These are phyloP conservation scores for Penicillium sp. DNA, from an alignment of 2,329 filamentous ascomycete genomes.

Conservation along the genomic window DNA sequence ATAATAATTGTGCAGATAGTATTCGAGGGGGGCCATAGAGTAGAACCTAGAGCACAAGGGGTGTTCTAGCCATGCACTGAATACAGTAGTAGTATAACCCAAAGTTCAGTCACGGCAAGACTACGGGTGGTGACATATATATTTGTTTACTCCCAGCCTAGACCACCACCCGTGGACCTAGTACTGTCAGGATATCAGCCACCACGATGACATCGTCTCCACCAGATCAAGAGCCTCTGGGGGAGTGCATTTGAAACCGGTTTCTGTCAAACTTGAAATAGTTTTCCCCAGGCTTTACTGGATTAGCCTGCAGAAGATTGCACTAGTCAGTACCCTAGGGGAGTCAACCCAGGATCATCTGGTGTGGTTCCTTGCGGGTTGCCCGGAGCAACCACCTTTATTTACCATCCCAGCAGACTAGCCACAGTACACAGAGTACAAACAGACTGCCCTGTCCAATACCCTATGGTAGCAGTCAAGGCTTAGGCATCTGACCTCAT, in stretches of 20 bases:
- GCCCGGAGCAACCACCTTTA: constrained; percentile 26
- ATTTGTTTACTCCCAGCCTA: not conserved
- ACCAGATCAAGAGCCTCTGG: not conserved
- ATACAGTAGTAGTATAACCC: too few relatives aligned
- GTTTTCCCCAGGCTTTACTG: not conserved
- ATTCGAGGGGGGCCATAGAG: too few relatives aligned
- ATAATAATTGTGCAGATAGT: not conserved
- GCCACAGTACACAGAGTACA: too few relatives aligned
- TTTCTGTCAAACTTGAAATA: not conserved
- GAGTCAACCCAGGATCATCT: too few relatives aligned
- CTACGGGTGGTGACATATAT: too few relatives aligned
- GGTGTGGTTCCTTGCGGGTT: constrained; percentile 6
- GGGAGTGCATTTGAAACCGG: not conserved
- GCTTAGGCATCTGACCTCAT: constrained; percentile 22
- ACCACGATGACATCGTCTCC: constrained; percentile 2
- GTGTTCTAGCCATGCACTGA: not conserved
- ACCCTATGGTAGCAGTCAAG: too few relatives aligned
- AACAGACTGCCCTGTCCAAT: too few relatives aligned
- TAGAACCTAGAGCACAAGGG: not conserved
- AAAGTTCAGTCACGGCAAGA: too few relatives aligned
- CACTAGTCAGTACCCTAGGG: too few relatives aligned
- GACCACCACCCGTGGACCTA: not conserved
- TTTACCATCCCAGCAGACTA: constrained; percentile 14
- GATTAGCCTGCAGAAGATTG: not conserved
- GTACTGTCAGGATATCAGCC: not conserved